Base-by-base conservation (phyloP, 116 monocot species). In the Thalassia testudinum region DNA sequence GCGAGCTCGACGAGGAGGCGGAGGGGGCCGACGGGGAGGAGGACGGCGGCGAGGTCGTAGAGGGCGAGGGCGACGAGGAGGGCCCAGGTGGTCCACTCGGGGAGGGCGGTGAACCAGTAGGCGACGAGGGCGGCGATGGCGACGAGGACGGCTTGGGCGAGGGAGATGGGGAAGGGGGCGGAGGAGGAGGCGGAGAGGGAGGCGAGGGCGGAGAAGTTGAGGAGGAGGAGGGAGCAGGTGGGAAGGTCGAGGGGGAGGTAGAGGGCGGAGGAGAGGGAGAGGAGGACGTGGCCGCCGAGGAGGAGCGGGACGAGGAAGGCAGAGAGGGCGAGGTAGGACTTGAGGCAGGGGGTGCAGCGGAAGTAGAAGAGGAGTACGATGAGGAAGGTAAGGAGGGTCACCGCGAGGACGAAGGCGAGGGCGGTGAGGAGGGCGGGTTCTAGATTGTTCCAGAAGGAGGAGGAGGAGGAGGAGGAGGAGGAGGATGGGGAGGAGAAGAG, bases 51-150 rank as follows among this genome's bases (percentile, higher is more conserved):
- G 24, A 99, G 54, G 55, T 99, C 99, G 49, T 99, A 99, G 49
- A 99, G 15, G 2, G 99, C 61, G 72, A 99, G 78, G 54, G 83
- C 62, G 26, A 99, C 57, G 24, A 99, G 50, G 40, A 99, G 59
- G 12, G 78, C 75, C 99, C 91, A 99, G 7, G 86, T 78, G 25
- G 99, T 99, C 99, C 99, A 99, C 62, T 90, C 99, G 1, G 99
- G 99, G 1, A 99, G 76, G 20, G 78, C 50, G 27, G 90, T 82
- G 62, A 99, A 99, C 78, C 82, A 86, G 57, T 80, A 99, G 27
- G 99, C 90, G 14, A 78, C 77, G 12, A 99, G 42, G 10, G 82
- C 86, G 8, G 75, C 90, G 37, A 99, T 80, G 21, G 70, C 14
- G 17, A 99, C 86, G 57, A 99, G 49, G 43, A 82, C 85, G 2